Percentiles rank a stretch among this genome's conserved stretches.
phyloP scores from a whole-genome alignment of 164 flowering plant species.

The Taxillus chinensis region DNA sequence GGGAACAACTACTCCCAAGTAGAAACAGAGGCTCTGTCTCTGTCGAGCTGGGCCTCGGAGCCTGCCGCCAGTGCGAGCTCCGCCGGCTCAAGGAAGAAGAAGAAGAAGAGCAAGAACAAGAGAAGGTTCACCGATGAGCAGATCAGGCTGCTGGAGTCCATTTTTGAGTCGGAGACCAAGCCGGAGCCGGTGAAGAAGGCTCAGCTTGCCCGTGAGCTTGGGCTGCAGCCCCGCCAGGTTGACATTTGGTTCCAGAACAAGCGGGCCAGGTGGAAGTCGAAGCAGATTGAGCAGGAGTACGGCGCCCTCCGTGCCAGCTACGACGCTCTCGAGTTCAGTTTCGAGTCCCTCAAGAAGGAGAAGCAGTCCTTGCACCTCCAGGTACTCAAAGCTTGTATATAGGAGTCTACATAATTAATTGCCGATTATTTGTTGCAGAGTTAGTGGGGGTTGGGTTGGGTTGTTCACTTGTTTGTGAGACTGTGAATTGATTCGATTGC shows the following conservation, averaged over 20 bases:
- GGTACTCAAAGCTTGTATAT: constrained; percentile 20
- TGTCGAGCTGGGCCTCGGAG: neutral
- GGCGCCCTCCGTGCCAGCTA: constrained; percentile 28
- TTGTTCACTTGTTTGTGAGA: neutral
- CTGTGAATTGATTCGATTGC: neutral
- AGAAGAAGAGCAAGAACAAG: constrained; percentile 19
- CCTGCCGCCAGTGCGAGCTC: neutral
- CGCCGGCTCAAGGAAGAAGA: constrained; percentile 15
- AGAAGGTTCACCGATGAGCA: constrained; percentile 58
- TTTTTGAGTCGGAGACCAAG: constrained; percentile 55
- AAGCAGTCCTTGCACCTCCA: constrained; percentile 37
- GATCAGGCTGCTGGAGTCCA: constrained; percentile 44
- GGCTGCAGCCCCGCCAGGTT: constrained; percentile 65
- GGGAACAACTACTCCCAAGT: neutral
- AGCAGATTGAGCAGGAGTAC: constrained; percentile 60
- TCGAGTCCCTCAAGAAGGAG: constrained; percentile 43
- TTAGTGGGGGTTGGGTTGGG: too few species aligned
- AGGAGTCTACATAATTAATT: neutral
- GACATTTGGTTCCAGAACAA: constrained; percentile 95
- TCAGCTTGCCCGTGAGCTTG: constrained; percentile 55
- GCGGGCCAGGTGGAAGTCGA: constrained; percentile 79
- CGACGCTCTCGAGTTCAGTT: constrained; percentile 29
- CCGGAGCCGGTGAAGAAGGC: constrained; percentile 57
- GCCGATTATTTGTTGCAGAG: neutral
- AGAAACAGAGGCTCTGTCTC: constrained; percentile 8